phyloP scores from a whole-genome alignment of 129 eudicot species.

The Oenanthe sinensis region DNA sequence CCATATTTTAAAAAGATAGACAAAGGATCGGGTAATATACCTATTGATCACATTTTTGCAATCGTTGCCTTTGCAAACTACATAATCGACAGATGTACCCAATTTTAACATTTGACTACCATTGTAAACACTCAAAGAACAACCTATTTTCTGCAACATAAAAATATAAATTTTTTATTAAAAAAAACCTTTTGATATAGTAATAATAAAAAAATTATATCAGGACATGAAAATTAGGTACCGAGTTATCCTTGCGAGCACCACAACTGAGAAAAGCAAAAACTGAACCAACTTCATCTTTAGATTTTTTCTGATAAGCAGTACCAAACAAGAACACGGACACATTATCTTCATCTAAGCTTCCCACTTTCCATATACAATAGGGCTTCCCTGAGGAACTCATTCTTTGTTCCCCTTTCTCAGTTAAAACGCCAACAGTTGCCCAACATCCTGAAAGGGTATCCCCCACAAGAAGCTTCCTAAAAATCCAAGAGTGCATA shows the following conservation, averaged over 20 bases:
- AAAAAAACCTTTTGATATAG: background rate
- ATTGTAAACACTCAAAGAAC: constrained; percentile 63
- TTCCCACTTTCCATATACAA: constrained; percentile 62
- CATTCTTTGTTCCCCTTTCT: constrained; percentile 44
- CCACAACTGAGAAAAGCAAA: constrained; percentile 67
- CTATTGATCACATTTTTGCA: constrained; percentile 58
- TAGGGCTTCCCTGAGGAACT: constrained; percentile 82
- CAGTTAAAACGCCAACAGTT: constrained; percentile 74
- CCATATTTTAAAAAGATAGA: background rate
- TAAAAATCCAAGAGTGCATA: constrained; percentile 14
- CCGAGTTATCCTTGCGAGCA: constrained; percentile 63
- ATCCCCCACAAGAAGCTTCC: constrained; percentile 70
- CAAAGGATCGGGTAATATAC: constrained; percentile 27
- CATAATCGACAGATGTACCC: constrained; percentile 80
- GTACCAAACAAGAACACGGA: constrained; percentile 86
- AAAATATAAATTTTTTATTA: background rate
- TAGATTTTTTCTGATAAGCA: constrained; percentile 55
- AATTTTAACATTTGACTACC: constrained; percentile 65
- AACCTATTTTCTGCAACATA: constrained; percentile 56
- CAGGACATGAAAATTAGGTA: constrained; percentile 17
- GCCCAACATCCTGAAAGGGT: constrained; percentile 95
- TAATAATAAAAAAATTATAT: background rate
- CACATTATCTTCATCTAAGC: constrained; percentile 55
- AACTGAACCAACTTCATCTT: constrained; percentile 55
- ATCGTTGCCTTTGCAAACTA: constrained; percentile 55